Conservation (phyloP, 805 yeast species). For the Lachancea kluyveri region DNA sequence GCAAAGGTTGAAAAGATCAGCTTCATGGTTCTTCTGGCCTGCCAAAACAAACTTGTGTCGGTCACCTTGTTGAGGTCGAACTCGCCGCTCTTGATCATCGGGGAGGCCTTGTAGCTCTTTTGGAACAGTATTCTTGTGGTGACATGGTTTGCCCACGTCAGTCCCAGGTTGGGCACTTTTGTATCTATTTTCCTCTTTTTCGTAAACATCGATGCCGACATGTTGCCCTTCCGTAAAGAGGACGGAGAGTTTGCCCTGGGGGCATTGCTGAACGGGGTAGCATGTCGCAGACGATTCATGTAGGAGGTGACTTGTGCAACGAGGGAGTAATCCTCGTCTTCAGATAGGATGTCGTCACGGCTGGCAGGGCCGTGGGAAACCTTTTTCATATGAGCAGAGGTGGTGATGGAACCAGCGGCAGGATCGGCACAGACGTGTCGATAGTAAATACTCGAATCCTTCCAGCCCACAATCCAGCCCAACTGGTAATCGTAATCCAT, state of each 20-base stretch:
- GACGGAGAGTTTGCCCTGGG: too few species aligned
- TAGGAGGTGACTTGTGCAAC: slow-evolving; percentile 5
- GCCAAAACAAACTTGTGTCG: slow-evolving; percentile 30
- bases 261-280: too few species aligned
- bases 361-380: slow-evolving; percentile 1
- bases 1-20: slow-evolving; percentile 37
- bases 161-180: slow-evolving; percentile 49
- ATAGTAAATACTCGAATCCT: slow-evolving; percentile 33
- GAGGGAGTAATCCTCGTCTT: slow-evolving; percentile 24
- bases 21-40: slow-evolving; percentile 32
- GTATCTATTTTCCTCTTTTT: slow-evolving; percentile 30
- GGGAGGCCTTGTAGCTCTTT: slow-evolving; percentile 38
- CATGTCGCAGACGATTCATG: too few species aligned
- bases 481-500: slow-evolving; percentile 53
- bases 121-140: slow-evolving; percentile 43
- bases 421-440: slow-evolving; percentile 22
- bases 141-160: slow-evolving; percentile 47
- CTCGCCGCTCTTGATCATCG: slow-evolving; percentile 24
- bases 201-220: slow-evolving; percentile 5
- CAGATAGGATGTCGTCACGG: slow-evolving; percentile 20
- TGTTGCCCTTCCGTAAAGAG: too few species aligned
- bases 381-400: slow-evolving; percentile 1
- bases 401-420: too few species aligned
- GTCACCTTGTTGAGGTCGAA: slow-evolving; percentile 27
- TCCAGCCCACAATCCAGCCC: slow-evolving; percentile 77